Evolutionary conservation across 371 early-diverging fungal genomes (phyloP).

Genomic region (Nematocida sp.): DNA sequence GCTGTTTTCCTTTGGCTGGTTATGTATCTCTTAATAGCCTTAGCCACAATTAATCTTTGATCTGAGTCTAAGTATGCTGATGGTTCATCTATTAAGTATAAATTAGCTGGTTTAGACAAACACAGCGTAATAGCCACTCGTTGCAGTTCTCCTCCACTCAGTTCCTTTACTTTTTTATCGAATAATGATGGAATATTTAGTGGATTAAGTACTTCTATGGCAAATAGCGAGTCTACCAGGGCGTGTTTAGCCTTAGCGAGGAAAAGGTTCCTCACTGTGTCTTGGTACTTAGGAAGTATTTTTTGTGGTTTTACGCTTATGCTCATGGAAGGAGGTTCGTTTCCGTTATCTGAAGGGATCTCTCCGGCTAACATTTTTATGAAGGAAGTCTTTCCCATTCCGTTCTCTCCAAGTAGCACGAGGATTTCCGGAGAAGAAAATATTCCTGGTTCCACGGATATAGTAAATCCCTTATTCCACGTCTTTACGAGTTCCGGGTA

Average conservation of each 20-base stretch:
- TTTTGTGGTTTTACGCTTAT: slow-evolving; percentile 97
- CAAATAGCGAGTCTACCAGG: slow-evolving; percentile 89
- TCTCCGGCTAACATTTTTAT: slow-evolving; percentile 87
- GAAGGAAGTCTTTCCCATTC: slow-evolving; percentile 97
- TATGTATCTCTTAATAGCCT: slow-evolving; percentile 96
- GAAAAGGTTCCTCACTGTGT: slow-evolving; percentile 86
- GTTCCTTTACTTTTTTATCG: slow-evolving; percentile 78
- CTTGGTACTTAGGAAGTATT: slow-evolving; percentile 85
- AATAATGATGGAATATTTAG: slow-evolving; percentile 82
- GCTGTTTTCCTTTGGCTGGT: slow-evolving; percentile 92
- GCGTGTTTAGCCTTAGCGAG: slow-evolving; percentile 80
- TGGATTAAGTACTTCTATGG: slow-evolving; percentile 93
- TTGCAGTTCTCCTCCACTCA: slow-evolving; percentile 99
- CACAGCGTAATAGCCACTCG: slow-evolving; percentile 92
- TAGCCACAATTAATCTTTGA: slow-evolving; percentile 95
- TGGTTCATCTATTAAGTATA: slow-evolving; percentile 97
- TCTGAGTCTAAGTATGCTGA: slow-evolving; percentile 99
- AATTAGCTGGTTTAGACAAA: slow-evolving; percentile 87
- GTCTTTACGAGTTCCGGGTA: slow-evolving; percentile 20
- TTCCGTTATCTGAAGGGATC: slow-evolving; percentile 71
- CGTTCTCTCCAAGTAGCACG: slow-evolving; percentile 98
- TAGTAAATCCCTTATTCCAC: slow-evolving; percentile 70
- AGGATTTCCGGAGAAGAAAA: slow-evolving; percentile 95
- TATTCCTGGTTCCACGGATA: slow-evolving; percentile 75
- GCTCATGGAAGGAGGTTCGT: slow-evolving; percentile 72